Percentiles rank a stretch among this genome's conserved stretches.
Evolutionary conservation across 352 stramenopile genomes (phyloP).

Genomic region (Aphanomyces cochlioides): DNA sequence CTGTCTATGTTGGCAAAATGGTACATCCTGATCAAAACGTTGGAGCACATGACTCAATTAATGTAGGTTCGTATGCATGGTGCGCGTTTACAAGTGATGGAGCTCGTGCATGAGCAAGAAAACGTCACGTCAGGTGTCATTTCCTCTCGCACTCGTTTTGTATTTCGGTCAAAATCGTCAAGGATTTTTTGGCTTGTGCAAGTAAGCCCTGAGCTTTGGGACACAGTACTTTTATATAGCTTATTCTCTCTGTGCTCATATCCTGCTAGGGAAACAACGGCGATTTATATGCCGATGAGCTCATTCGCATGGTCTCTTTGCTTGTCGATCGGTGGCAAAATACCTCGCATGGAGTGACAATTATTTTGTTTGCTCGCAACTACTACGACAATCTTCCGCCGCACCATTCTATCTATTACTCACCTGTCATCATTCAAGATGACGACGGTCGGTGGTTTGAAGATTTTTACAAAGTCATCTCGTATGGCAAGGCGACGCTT

Average conservation of each 20-base stretch:
- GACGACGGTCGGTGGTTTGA: slow-evolving; percentile 75
- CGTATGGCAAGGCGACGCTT: slow-evolving; percentile 51
- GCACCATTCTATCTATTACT: background rate
- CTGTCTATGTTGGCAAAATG: slow-evolving; percentile 73
- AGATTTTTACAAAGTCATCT: slow-evolving; percentile 83
- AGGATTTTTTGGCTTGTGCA: slow-evolving; percentile 98
- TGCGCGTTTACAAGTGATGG: slow-evolving; percentile 82
- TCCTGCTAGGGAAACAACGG: slow-evolving; percentile 58
- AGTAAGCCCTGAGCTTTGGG: slow-evolving; percentile 93
- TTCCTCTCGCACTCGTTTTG: slow-evolving; percentile 94
- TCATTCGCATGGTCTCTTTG: slow-evolving; percentile 74
- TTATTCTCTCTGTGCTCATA: background rate
- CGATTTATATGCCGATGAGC: slow-evolving; percentile 88
- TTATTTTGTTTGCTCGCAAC: slow-evolving; percentile 89
- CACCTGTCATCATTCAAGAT: slow-evolving; percentile 54
- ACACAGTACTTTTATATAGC: slow-evolving; percentile 45
- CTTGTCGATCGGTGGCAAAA: slow-evolving; percentile 89
- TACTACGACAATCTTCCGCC: slow-evolving; percentile 57
- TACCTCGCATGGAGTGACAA: slow-evolving; percentile 88
- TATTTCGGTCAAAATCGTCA: slow-evolving; percentile 91
- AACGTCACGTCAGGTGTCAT: slow-evolving; percentile 91
- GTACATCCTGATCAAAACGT: background rate
- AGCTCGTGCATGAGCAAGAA: slow-evolving; percentile 81
- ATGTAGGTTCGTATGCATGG: slow-evolving; percentile 57
- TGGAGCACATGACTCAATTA: background rate